Conservation (phyloP, 1,139 yeast species). For the Blastobotrys elegans region DNA sequence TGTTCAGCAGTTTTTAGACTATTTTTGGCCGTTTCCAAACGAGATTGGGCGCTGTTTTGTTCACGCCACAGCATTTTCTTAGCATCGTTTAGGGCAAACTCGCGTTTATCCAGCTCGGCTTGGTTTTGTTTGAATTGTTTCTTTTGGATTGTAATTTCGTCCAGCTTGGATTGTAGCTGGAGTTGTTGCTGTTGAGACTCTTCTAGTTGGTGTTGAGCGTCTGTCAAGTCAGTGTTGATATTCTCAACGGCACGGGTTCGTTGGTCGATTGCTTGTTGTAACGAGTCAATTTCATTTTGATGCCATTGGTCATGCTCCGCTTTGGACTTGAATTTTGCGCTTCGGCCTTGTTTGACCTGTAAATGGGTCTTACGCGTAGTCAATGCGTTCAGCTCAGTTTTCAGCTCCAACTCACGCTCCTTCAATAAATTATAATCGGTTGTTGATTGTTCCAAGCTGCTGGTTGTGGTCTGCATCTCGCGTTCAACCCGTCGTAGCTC, state of each 20-base stretch:
- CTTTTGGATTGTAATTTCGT: constrained; percentile 32
- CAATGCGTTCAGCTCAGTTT: constrained; percentile 41
- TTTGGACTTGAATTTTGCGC: constrained; percentile 51
- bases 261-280: constrained; percentile 36
- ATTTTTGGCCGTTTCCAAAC: constrained; percentile 31
- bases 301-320: constrained; percentile 70
- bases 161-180: constrained; percentile 31
- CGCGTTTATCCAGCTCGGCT: constrained; percentile 17
- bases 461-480: constrained; percentile 14
- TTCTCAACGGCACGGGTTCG: constrained; percentile 21
- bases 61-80: constrained; percentile 77
- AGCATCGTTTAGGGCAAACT: constrained; percentile 49
- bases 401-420: constrained; percentile 40
- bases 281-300: constrained; percentile 41
- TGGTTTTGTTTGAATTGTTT: constrained; percentile 19
- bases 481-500: constrained; percentile 42
- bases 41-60: constrained; percentile 36
- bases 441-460: constrained; percentile 17
- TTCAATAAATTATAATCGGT: constrained; percentile 33
- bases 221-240: constrained; percentile 24
- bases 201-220: constrained; percentile 18
- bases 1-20: constrained; percentile 51
- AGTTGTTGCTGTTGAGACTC: constrained; percentile 21
- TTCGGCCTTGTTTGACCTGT: constrained; percentile 70
- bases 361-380: constrained; percentile 57